Evolutionary conservation across 345 rosid species (phyloP).

Genomic region (Acer campestre): DNA sequence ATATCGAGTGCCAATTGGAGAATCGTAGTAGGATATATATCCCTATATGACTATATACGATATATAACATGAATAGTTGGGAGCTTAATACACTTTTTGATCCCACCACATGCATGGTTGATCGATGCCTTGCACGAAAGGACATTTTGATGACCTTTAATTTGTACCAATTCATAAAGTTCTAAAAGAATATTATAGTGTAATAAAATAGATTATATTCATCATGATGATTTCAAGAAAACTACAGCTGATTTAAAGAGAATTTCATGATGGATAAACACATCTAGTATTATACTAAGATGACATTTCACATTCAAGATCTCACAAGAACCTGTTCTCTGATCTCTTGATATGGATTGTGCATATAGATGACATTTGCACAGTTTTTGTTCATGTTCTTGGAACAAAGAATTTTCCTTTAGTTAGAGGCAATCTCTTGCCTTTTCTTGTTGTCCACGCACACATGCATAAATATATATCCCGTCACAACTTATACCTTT

Average conservation of each 20-base stretch:
- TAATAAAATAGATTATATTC: not conserved
- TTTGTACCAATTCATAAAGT: not conserved
- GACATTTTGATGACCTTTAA: not conserved
- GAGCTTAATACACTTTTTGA: no score
- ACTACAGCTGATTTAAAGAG: not conserved
- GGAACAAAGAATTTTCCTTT: not conserved
- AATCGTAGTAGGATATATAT: no score
- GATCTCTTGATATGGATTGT: not conserved
- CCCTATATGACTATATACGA: not conserved
- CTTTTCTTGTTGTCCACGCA: no score
- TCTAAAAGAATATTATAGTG: not conserved
- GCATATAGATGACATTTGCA: not conserved
- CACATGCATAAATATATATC: not conserved
- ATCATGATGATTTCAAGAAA: not conserved
- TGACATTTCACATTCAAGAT: conserved; percentile 1
- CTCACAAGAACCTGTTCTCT: not conserved
- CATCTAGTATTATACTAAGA: not conserved
- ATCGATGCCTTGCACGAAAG: not conserved
- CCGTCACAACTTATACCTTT: no score
- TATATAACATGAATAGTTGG: no score
- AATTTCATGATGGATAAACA: not conserved
- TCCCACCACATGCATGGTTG: no score
- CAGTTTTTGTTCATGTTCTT: not conserved
- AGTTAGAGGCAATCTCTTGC: not conserved
- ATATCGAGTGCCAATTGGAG: not conserved